These are phyloP conservation scores for Pichia sp. DNA, from an alignment of 1,139 yeast genomes.

Conservation along the genomic window DNA sequence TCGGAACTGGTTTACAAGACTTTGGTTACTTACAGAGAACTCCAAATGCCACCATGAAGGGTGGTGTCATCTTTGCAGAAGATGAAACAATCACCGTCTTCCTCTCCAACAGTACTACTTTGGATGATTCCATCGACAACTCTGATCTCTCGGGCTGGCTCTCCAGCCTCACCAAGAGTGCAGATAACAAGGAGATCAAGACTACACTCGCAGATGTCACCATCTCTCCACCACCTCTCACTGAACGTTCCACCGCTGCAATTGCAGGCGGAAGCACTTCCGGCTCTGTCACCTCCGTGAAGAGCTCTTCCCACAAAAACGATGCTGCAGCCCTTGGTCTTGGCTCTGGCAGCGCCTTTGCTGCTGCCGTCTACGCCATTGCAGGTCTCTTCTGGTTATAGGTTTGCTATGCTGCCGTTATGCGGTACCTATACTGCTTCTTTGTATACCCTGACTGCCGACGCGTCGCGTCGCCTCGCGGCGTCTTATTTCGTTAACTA, in stretches of 20 bases:
- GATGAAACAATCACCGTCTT: constrained; percentile 56
- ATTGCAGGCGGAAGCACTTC: neutral
- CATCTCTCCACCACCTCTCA: constrained; percentile 12
- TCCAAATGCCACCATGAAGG: constrained; percentile 45
- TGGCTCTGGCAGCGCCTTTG: neutral
- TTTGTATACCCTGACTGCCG: too few species aligned
- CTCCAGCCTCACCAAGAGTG: constrained; percentile 11
- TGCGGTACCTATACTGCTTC: too few species aligned
- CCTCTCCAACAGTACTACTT: constrained; percentile 46
- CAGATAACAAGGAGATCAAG: constrained; percentile 7
- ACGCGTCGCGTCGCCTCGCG: too few species aligned
- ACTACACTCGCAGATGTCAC: constrained; percentile 18
- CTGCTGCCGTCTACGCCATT: neutral
- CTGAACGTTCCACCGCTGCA: neutral
- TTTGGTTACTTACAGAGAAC: constrained; percentile 51
- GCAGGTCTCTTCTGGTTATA: constrained; percentile 1
- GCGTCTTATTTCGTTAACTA: too few species aligned
- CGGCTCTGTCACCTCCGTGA: neutral
- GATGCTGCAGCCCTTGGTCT: neutral
- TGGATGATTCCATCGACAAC: constrained; percentile 35
- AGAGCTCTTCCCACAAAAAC: constrained; percentile 2
- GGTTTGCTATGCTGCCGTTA: too few species aligned
- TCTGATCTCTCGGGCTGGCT: constrained; percentile 34
- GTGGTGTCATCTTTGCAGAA: constrained; percentile 64
- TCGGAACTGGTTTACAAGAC: constrained; percentile 52